phyloP scores from a whole-genome alignment of 352 stramenopile genomes.

The Blastocystis sp. region DNA sequence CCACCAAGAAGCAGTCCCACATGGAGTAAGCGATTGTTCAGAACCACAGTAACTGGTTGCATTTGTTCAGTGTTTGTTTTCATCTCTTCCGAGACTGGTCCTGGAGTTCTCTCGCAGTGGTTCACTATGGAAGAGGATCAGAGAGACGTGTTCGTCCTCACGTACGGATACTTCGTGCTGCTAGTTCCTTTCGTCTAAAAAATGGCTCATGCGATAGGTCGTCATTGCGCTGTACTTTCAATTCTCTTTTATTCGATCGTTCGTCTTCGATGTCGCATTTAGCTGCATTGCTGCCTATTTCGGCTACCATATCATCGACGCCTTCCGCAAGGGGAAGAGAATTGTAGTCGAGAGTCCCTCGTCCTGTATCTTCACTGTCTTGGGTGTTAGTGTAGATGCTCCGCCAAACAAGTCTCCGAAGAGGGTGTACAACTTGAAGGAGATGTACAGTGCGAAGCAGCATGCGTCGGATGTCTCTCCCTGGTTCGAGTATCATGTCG shows the following conservation, averaged over 20 bases:
- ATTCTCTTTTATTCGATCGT: background rate
- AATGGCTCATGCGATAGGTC: background rate
- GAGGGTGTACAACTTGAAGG: background rate
- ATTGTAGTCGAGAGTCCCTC: background rate
- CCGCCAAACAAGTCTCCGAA: background rate
- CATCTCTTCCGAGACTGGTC: no score
- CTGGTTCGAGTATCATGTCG: background rate
- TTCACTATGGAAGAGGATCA: background rate
- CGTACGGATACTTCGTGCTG: constrained; percentile 6
- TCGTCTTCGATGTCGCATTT: constrained; percentile 1
- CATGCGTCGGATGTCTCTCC: background rate
- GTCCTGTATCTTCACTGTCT: background rate
- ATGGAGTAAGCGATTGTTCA: no score
- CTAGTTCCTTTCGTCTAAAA: background rate
- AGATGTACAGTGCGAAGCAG: background rate
- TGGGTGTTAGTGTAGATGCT: background rate
- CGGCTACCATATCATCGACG: background rate
- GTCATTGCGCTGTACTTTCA: constrained; percentile 32
- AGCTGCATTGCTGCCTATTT: background rate
- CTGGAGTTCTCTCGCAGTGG: background rate
- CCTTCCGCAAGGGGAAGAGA: background rate
- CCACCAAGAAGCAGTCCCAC: no score
- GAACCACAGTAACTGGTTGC: no score
- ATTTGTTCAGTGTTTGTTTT: no score
- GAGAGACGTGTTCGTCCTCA: background rate